These are phyloP conservation scores for Butyriboletus appendiculatus DNA, from an alignment of 1,284 basidiomycete genomes.

Conservation along the genomic window DNA sequence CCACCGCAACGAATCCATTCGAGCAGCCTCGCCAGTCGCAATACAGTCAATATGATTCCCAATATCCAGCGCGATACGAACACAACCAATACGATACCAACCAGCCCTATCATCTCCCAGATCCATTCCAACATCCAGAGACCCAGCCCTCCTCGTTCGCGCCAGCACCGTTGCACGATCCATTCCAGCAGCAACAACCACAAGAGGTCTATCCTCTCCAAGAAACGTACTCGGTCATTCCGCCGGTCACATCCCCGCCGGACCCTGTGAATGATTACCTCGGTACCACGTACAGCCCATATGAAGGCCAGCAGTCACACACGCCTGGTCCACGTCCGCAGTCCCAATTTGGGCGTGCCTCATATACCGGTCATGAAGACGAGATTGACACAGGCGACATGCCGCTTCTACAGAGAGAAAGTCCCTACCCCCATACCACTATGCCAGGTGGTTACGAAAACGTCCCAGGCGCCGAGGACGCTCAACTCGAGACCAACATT, in stretches of 20 bases:
- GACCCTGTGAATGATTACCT: constrained; percentile 33
- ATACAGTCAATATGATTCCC: constrained; percentile 17
- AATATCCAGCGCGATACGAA: constrained; percentile 23
- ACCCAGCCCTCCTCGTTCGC: constrained; percentile 19
- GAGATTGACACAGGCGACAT: constrained; percentile 56
- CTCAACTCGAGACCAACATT: constrained; percentile 53
- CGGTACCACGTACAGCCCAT: constrained; percentile 23
- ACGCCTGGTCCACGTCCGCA: constrained; percentile 24
- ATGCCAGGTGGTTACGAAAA: constrained; percentile 49
- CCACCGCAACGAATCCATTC: constrained; percentile 18
- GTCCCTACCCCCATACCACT: constrained; percentile 28
- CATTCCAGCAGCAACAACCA: constrained; percentile 33
- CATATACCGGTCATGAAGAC: constrained; percentile 41
- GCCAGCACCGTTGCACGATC: constrained; percentile 25
- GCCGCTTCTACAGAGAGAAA: constrained; percentile 57
- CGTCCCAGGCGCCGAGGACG: constrained; percentile 39
- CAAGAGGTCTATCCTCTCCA: constrained; percentile 28
- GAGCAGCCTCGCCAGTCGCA: constrained; percentile 23
- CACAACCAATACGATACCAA: constrained; percentile 30
- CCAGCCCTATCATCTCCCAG: constrained; percentile 25
- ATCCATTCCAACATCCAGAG: constrained; percentile 25
- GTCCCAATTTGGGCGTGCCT: constrained; percentile 33
- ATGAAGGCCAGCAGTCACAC: constrained; percentile 20
- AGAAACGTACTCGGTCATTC: constrained; percentile 18
- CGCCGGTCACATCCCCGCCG: constrained; percentile 15